phyloP scores from a whole-genome alignment of 2,329 filamentous ascomycete species.

The Paecilomyces variotii region DNA sequence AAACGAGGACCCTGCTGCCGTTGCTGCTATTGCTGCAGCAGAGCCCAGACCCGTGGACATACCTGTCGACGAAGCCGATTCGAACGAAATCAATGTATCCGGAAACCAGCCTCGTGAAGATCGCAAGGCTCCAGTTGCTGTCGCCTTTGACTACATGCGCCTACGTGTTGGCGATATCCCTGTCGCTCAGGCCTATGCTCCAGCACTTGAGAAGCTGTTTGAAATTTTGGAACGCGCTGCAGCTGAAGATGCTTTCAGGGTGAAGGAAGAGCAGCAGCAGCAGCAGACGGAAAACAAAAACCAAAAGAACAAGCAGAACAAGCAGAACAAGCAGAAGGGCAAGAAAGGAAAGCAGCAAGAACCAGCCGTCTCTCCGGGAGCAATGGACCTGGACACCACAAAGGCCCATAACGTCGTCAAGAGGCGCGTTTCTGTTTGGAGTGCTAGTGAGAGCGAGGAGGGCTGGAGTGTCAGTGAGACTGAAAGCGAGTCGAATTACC shows the following conservation, averaged over 20 bases:
- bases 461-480: constrained; percentile 19
- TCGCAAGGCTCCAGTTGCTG: constrained; percentile 45
- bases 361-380: constrained; percentile 1
- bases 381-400: neutral
- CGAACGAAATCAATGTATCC: constrained; percentile 2
- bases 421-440: constrained; percentile 19
- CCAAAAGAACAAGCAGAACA: neutral
- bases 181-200: constrained; percentile 49
- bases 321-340: constrained; percentile 7
- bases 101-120: neutral
- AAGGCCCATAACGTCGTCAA: neutral
- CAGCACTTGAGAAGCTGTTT: constrained; percentile 48
- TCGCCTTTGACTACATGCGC: constrained; percentile 59
- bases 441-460: constrained; percentile 29
- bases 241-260: constrained; percentile 18
- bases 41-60: constrained; percentile 13
- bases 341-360: constrained; percentile 15
- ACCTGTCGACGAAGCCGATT: constrained; percentile 16
- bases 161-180: constrained; percentile 53
- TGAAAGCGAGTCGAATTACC: constrained; percentile 2
- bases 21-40: constrained; percentile 5
- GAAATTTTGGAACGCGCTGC: constrained; percentile 29
- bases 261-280: constrained; percentile 12
- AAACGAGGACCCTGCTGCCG: constrained; percentile 4
- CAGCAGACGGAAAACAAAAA: constrained; percentile 15